Base-by-base conservation (phyloP, 345 rosid genomes). In the Citrus glauca region DNA sequence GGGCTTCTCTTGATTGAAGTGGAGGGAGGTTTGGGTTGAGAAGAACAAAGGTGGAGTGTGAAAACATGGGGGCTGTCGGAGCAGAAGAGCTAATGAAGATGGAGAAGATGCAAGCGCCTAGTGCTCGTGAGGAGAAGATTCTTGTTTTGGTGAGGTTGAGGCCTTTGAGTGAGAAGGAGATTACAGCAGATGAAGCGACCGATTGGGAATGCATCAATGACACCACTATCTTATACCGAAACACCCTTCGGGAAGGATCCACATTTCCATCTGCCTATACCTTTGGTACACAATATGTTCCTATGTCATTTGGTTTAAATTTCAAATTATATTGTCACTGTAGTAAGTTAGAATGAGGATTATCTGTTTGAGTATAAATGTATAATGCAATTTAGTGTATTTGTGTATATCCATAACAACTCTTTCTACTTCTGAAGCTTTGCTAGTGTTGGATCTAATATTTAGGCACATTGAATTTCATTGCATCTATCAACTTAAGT, bases 121-220 rank as follows among this genome's bases (percentile, higher is more conserved):
- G 80, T 78, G 79, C 91, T 59, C 88, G 89, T 0, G 98, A 94
- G 79, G 99, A 95, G 86, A 94, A 89, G 88, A 96, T 96, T 80
- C 87, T 94, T 55, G 98, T 94, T 80, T 79, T 92, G 84, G 95
- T 96, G 85, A 92, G 98, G 86, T 78, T 92, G 85, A 90, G 99
- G 89, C 99, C 99, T 75, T 83, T 94, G 90, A 96, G 82, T 72
- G 98, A 96, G 40, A 94, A 88, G 85, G 99, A 96, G 88, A 84
- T 88, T 79, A 71, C 73, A 37, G 91, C 85, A 61, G 86, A 81
- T 82, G 99, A 96, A 89, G 90, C 83, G 73, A 91, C 94, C 1
- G 99, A 96, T 71, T 96, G 99, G 99, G 99, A 96, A 81, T 96
- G 99, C 87, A 90, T 96, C 89, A 96, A 89, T 73, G 91, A 90